phyloP scores from a whole-genome alignment of 768 basidiomycete genomes.

The Ramaria sp. region DNA sequence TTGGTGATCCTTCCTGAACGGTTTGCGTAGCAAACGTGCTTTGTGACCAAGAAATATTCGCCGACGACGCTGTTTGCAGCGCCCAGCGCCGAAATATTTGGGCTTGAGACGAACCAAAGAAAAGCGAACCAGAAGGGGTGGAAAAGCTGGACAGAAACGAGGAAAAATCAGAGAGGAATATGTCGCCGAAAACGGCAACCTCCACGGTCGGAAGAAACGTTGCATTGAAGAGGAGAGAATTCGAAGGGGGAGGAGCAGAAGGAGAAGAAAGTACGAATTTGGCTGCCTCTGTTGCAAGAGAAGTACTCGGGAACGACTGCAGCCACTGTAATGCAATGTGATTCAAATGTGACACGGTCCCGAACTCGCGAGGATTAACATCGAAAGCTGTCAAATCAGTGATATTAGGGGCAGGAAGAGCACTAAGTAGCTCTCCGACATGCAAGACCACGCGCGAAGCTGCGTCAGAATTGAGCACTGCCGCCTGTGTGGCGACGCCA shows the following conservation, averaged over 20 bases:
- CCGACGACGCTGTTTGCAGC: conserved; percentile 24
- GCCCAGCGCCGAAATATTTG: conserved; percentile 42
- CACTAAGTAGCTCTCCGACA: conserved; percentile 38
- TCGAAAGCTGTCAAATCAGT: conserved; percentile 18
- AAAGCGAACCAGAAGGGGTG: conserved; percentile 36
- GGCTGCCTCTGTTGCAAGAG: conserved; percentile 36
- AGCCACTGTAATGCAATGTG: conserved; percentile 52
- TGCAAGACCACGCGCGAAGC: conserved; percentile 40
- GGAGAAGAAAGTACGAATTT: conserved; percentile 33
- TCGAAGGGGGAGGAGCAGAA: conserved; percentile 29
- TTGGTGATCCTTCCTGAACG: conserved; percentile 38
- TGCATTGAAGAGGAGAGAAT: conserved; percentile 28
- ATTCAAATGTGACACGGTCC: conserved; percentile 40
- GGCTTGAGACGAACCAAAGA: conserved; percentile 48
- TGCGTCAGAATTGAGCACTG: conserved; percentile 32
- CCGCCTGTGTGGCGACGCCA: conserved; percentile 38
- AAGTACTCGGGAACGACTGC: conserved; percentile 34
- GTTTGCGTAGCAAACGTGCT: conserved; percentile 37
- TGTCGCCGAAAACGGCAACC: conserved; percentile 52
- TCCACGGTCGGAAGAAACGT: conserved; percentile 41
- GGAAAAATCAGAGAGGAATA: conserved; percentile 33
- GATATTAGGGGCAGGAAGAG: conserved; percentile 28
- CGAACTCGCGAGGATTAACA: conserved; percentile 41
- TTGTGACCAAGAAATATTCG: conserved; percentile 40
- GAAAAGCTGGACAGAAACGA: conserved; percentile 41